Percentiles rank a stretch among this genome's conserved stretches.
Conservation (phyloP, 805 yeast genomes). For the Lachancea sp. region DNA sequence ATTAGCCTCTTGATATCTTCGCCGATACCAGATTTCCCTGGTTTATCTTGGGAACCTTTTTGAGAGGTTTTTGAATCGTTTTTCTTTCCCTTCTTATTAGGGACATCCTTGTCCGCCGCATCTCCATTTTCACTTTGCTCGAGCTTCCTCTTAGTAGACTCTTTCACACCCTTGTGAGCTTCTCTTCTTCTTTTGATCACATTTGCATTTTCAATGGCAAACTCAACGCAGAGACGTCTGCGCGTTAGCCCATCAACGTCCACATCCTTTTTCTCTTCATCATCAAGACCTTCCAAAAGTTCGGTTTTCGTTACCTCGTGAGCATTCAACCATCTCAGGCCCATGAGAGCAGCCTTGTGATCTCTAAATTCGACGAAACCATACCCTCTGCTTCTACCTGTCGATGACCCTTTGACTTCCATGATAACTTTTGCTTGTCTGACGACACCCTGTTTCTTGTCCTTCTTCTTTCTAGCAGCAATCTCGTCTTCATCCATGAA, state of each 20-base stretch:
- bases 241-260: conserved; percentile 49
- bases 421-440: conserved; percentile 87
- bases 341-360: conserved; percentile 91
- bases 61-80: conserved; percentile 31
- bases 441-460: conserved; percentile 82
- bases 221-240: conserved; percentile 84
- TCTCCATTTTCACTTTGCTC: conserved; percentile 23
- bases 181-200: conserved; percentile 88
- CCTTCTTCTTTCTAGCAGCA: conserved; percentile 41
- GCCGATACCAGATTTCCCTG: conserved; percentile 37
- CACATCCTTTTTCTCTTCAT: conserved; percentile 56
- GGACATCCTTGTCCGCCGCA: conserved; percentile 15
- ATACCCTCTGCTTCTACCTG: conserved; percentile 92
- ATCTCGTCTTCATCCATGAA: conserved; percentile 36
- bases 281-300: conserved; percentile 60
- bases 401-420: conserved; percentile 81
- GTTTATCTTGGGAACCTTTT: conserved; percentile 16
- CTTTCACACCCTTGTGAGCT: conserved; percentile 42
- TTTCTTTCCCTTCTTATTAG: conserved; percentile 7
- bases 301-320: conserved; percentile 74
- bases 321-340: conserved; percentile 93
- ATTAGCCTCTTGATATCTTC: conserved; percentile 58
- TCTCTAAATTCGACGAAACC: conserved; percentile 92
- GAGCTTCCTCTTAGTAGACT: conserved; percentile 29
- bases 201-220: conserved; percentile 92